Evolutionary conservation across 805 yeast genomes (phyloP), one percentile per base, ranked within the genome.

Genomic region (Lipomyces chichibuensis): DNA sequence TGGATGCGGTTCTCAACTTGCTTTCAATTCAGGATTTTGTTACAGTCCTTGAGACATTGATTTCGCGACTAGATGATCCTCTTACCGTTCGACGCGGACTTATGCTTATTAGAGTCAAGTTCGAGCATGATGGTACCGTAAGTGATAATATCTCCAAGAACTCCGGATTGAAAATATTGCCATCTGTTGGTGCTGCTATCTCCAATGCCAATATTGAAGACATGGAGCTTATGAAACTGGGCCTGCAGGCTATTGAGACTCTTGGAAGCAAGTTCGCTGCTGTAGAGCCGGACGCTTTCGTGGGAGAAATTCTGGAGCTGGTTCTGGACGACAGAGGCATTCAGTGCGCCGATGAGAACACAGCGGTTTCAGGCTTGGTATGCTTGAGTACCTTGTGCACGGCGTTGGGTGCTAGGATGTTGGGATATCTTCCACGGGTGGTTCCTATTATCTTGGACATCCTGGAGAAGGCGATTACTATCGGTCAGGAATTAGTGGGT

Each of bases 401-500:
- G 62, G 84, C 87, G 29, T 78, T 93, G 57, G 99, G 99, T 62
- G 93, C 96, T 23, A 90, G 92, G 75, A 83, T 88, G 69, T 88
- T 95, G 75, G 93, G 96, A 6, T 85, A 83, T 74, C 90, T 92
- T 82, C 91, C 98, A 39, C 88, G 88, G 77, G 88, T 93, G 75
- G 85, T 95, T 69, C 91, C 92, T 17, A 91, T 92, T 14, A 81
- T 90, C 11, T 81, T 92, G 63, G 79, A 80, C 33, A 83, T 91
- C 51, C 89, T 90, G 79, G 81, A 83, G 35, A 71, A 77, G 8
- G 79, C 83, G 14, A 65, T 72, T 11, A 78, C 75, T 17, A 79
- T 76, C 39, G 80, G 76, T 7, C 73, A 73, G 25, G 73, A 69
- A 7, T 76, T 86, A 65, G 75, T 92, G 46, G 95, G 92, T 75